Base-by-base conservation (phyloP, 2,329 filamentous ascomycete genomes). In the Plenodomus biglobosus region DNA sequence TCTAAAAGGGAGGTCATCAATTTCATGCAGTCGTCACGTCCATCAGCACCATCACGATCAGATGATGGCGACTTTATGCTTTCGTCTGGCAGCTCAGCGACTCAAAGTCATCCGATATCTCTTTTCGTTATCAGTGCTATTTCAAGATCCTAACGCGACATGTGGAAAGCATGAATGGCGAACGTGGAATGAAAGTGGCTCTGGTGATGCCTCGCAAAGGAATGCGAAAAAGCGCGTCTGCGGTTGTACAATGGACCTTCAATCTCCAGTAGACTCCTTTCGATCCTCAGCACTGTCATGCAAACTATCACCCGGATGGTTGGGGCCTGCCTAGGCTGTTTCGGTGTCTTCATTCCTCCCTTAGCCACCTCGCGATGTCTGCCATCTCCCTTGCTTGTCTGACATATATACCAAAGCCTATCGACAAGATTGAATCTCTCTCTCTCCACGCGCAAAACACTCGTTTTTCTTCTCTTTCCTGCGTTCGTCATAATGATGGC, bases 401-500 rank as follows among this genome's bases (percentile, higher is more conserved):
- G 18, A 34, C 50, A 54, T 54, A 54, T 54, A 54, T 48, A 54
- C 52, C 44, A 50, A 44, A 40, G 24, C 35, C 21, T 30, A 13
- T 20, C 38, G 41, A 38, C 20, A 13, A 19, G 20, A 13, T 40
- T 21, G 20, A 37, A 21, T 13, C 38, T 42, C 13, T 41, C 13
- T 41, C 35, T 40, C 21, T 44, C 24, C 35, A 41, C 32, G 35
- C 35, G 35, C 22, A 42, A 40, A 42, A 48, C 45, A 46, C 39
- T 51, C 48, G 32, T 51, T 51, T 46, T 8, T 18, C n/a, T 16
- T 46, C 22, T 34, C 38, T 38, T 36, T 30, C 42, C 30, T 19
- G 36, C 40, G 40, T 30, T 45, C 37, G 45, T 19, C 46, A 45
- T 39, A 40, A 42, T 36, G 30, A 50, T 54, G 48, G 42, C 48